Evolutionary conservation across 768 basidiomycete species (phyloP).

Genomic region (Holtermannia corniformis): DNA sequence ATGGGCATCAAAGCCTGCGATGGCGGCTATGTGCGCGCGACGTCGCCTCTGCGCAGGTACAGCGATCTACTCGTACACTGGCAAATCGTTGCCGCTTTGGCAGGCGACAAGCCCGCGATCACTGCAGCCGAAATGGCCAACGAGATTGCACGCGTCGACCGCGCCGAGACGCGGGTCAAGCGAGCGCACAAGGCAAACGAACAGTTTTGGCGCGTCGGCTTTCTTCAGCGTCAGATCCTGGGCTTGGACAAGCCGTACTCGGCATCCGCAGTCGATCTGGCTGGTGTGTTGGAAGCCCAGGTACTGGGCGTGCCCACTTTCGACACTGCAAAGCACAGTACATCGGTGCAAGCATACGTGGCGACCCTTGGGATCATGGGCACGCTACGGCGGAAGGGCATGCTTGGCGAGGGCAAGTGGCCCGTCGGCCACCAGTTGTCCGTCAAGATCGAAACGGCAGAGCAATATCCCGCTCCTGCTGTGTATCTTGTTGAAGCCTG

Average conservation of each 20-base stretch:
- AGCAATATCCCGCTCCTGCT: neutral
- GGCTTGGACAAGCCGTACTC: neutral
- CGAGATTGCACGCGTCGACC: neutral
- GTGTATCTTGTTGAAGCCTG: neutral
- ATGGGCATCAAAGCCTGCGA: slow-evolving; percentile 57
- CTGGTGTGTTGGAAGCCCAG: neutral
- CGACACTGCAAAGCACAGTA: neutral
- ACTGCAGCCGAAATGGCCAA: neutral
- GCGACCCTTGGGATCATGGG: neutral
- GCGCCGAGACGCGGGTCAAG: slow-evolving; percentile 1
- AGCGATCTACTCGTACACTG: slow-evolving; percentile 75
- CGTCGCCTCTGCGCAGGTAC: slow-evolving; percentile 80
- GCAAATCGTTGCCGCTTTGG: slow-evolving; percentile 76
- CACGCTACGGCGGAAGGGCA: neutral
- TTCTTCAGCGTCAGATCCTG: neutral
- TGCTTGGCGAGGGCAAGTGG: neutral
- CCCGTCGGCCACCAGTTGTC: neutral
- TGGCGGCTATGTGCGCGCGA: slow-evolving; percentile 73
- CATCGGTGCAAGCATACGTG: neutral
- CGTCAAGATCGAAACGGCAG: neutral
- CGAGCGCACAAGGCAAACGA: neutral
- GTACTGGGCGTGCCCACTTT: neutral
- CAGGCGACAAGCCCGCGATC: slow-evolving; percentile 2
- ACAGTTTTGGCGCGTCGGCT: neutral
- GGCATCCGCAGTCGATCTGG: neutral